Evolutionary conservation across 306 rosid genomes (phyloP), one percentile per base, ranked within the genome.

Genomic region (Myrica gale): DNA sequence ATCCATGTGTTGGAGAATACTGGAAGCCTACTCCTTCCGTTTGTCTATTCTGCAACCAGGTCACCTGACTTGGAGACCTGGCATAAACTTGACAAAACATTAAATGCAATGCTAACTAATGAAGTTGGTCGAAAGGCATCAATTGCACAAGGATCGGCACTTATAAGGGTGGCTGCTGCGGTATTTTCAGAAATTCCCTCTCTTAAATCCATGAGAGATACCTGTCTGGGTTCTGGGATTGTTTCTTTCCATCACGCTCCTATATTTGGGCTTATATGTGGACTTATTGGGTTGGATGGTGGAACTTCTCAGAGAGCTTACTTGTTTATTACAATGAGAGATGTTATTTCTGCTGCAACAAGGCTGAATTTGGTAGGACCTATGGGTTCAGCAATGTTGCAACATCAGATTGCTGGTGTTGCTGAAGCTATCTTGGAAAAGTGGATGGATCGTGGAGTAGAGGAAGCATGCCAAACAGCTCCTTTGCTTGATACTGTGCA

Each of bases 81-180:
- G 96, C 84, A 80, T 58, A 81, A 63, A 32, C 96, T 89, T 43
- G 91, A 91, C 85, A 87, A 56, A 70, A 84, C 81, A 63, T 79
- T 91, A 79, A 88, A 91, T 72, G 93, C 98, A 66, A 87, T 87
- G 47, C 83, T 91, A 43, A 87, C 91, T 1, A 93, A 91, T 51
- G 93, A 93, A 86, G 93, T 88, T 55, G 77, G 89, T 57, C 89
- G 96, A 78, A 93, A 91, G 88, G 97, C 98, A 17, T 91, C 98
- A 0, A 71, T 68, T 47, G 70, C 97, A 0, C 98, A 93, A 83
- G 98, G 97, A 71, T 84, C 97, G 3, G 96, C 97, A 0, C 85
- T 93, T 11, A 87, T 89, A 91, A 88, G 98, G 83, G 93, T 93
- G 73, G 97, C 91, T 78, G 88, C 97, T 12, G 69, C 87, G 19